phyloP scores from a whole-genome alignment of 75 land plant species.

The Pinus tabuliformis region DNA sequence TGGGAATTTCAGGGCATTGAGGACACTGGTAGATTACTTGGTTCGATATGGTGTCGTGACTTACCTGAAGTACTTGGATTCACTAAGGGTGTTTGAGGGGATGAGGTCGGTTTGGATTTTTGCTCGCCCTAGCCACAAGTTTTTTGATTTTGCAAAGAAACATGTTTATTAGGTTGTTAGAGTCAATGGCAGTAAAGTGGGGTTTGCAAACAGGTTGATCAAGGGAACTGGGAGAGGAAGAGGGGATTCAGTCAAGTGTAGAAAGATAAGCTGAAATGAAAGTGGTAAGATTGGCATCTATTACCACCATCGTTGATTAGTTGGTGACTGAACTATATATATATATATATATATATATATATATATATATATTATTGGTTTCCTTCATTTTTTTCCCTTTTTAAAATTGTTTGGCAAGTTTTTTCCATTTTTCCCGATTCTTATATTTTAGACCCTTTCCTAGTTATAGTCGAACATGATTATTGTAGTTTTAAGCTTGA shows the following conservation, averaged over 20 bases:
- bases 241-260: slow-evolving; percentile 26
- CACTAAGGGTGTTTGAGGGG: slow-evolving; percentile 86
- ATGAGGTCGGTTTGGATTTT: slow-evolving; percentile 94
- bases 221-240: slow-evolving; percentile 11
- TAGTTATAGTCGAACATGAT: too few species aligned
- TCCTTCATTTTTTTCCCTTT: too few species aligned
- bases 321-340: too few species aligned
- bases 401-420: too few species aligned
- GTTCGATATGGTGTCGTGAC: slow-evolving; percentile 97
- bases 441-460: too few species aligned
- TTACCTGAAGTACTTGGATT: slow-evolving; percentile 92
- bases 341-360: too few species aligned
- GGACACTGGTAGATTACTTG: slow-evolving; percentile 91
- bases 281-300: slow-evolving; percentile 19
- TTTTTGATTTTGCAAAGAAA: slow-evolving; percentile 93
- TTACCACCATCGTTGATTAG: neutral
- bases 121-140: slow-evolving; percentile 89
- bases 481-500: too few species aligned
- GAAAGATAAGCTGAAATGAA: slow-evolving; percentile 20
- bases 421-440: too few species aligned
- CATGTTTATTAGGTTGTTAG: slow-evolving; percentile 73
- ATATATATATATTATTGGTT: too few species aligned
- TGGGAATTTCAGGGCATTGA: slow-evolving; percentile 75
- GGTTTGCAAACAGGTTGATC: neutral
- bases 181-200: slow-evolving; percentile 36